Evolutionary conservation across 768 basidiomycete species (phyloP).

Genomic region (Tricholoma matsutake): DNA sequence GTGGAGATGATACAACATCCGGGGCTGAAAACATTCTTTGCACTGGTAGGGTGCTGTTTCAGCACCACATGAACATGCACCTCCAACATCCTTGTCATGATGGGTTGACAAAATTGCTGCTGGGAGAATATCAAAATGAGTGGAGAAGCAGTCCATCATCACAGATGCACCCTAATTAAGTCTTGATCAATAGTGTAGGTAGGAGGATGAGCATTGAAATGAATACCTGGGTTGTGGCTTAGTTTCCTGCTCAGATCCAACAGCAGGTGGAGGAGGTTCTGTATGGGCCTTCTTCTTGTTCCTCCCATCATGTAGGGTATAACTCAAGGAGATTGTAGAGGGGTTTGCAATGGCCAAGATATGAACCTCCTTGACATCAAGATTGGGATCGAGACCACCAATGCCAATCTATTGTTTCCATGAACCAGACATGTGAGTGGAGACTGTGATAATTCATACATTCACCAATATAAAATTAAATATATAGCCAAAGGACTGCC

Average conservation of each 20-base stretch:
- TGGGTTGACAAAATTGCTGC: background rate
- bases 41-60: background rate
- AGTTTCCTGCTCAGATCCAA: background rate
- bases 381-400: background rate
- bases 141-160: conserved; percentile 4
- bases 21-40: conserved; percentile 1
- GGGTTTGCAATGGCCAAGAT: background rate
- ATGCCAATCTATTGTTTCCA: background rate
- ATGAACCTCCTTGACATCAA: background rate
- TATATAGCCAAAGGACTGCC: too few species aligned
- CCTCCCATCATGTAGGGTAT: background rate
- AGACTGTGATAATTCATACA: background rate
- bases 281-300: background rate
- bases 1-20: background rate
- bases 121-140: conserved; percentile 2
- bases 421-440: background rate
- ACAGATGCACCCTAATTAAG: conserved; percentile 2
- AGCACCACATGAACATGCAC: background rate
- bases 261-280: background rate
- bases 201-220: background rate
- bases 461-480: too few species aligned
- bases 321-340: background rate
- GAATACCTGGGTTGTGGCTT: background rate
- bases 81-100: background rate
- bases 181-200: background rate